Evolutionary conservation across 306 rosid genomes (phyloP), one percentile per base, ranked within the genome.

Genomic region (Phaseolus lunatus): DNA sequence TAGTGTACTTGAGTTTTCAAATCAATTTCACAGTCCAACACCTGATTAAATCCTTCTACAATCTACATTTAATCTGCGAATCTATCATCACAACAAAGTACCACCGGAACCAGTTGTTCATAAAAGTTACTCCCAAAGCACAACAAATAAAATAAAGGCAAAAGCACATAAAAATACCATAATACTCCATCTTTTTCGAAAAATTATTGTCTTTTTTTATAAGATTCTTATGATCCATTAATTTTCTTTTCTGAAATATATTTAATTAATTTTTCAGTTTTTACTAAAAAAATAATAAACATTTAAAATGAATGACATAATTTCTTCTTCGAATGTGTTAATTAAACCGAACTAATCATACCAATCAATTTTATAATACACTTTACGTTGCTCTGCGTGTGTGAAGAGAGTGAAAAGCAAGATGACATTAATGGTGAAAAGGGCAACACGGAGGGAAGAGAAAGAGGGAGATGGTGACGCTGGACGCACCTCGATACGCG

Each of bases 361-460:
- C 2, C 58, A 19, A 19, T 22, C 0, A 54, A 22, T 56, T 56
- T 56, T 3, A 9, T 22, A 9, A 8, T 20, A 54, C 16, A 54
- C 61, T 54, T 20, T 22, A 53, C 2, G 14, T 19, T 5, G 14
- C 6, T 9, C 14, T 20, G 11, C 29, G 59, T 52, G 9, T 20
- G 27, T 10, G 35, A 1, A 20, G 16, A 33, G 71, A 75, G 71
- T 20, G 41, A 54, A 73, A 62, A 64, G 22, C 37, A 56, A 65
- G 39, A 41, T 10, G 67, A 16, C 53, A 67, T 12, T 11, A 78
- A 72, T 64, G 10, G 71, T 58, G 79, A 87, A 85, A 83, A 67
- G 35, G 70, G 62, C 84, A 67, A 22, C 18, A 79, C 86, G 41
- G 15, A 31, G 35, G 26, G 50, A 67, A 80, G 12, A 22, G 20